Percentiles rank a stretch among this genome's conserved stretches.
phyloP scores from a whole-genome alignment of 2,329 filamentous ascomycete genomes.

The Neonectria ditissima region DNA sequence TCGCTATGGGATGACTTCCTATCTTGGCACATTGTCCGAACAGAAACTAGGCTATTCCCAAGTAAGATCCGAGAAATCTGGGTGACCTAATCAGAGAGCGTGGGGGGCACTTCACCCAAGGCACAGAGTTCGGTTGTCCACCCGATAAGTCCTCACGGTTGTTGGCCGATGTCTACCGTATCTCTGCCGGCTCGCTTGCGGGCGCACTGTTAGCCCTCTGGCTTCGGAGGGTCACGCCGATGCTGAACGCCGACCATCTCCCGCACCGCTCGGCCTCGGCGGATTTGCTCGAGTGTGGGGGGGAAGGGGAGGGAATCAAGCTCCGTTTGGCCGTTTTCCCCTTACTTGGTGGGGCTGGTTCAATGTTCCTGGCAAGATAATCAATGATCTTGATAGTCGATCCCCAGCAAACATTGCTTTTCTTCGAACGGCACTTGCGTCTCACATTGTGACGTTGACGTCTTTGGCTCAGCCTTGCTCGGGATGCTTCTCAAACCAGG shows the following conservation, averaged over 20 bases:
- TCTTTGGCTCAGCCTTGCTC: slow-evolving; percentile 5
- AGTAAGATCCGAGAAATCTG: slow-evolving; percentile 29
- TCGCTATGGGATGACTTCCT: slow-evolving; percentile 34
- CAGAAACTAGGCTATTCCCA: slow-evolving; percentile 20
- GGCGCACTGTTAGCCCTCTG: slow-evolving; percentile 33
- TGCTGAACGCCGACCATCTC: slow-evolving; percentile 6
- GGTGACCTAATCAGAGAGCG: slow-evolving; percentile 34
- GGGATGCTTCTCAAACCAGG: slow-evolving; percentile 1
- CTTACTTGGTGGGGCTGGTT: slow-evolving; percentile 9
- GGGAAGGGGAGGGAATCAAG: slow-evolving; percentile 1
- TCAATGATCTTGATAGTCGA: slow-evolving; percentile 15
- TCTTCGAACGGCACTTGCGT: slow-evolving; percentile 9
- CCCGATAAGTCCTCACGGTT: slow-evolving; percentile 34
- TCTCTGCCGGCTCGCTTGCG: slow-evolving; percentile 37
- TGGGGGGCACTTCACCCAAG: slow-evolving; percentile 34
- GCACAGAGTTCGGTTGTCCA: slow-evolving; percentile 31
- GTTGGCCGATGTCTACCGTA: slow-evolving; percentile 32
- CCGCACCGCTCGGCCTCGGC: slow-evolving; percentile 6
- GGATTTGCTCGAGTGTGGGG: slow-evolving; percentile 26
- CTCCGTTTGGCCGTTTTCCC: neutral
- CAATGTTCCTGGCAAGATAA: slow-evolving; percentile 15
- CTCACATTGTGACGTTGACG: slow-evolving; percentile 15
- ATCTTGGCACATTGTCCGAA: slow-evolving; percentile 38
- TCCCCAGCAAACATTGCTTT: slow-evolving; percentile 1
- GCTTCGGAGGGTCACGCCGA: slow-evolving; percentile 26